Conservation (phyloP, 306 rosid species). For the Albizia julibrissin region DNA sequence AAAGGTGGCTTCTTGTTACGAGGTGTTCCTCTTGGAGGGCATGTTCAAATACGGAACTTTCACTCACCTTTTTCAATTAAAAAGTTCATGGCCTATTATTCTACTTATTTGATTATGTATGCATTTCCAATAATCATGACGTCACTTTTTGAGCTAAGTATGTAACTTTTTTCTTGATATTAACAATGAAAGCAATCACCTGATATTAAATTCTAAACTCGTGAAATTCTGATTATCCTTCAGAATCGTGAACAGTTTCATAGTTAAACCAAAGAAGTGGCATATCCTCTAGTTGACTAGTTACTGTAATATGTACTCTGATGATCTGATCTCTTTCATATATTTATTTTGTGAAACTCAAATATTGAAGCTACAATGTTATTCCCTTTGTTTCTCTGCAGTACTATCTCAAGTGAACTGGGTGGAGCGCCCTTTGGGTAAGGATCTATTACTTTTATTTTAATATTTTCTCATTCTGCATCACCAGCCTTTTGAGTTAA, state of each 20-base stretch:
- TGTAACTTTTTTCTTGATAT: background rate
- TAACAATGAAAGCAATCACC: background rate
- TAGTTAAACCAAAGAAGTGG: background rate
- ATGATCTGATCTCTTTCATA: background rate
- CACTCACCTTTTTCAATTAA: background rate
- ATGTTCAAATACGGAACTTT: background rate
- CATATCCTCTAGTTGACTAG: background rate
- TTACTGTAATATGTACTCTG: background rate
- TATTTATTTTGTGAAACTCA: background rate
- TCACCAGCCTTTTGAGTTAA: conserved; percentile 6
- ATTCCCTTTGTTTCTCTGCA: conserved; percentile 42
- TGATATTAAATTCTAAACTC: background rate
- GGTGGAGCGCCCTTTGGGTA: conserved; percentile 97
- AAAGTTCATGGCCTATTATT: background rate
- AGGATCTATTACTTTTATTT: conserved; percentile 22
- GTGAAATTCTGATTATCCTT: background rate
- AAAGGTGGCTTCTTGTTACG: background rate
- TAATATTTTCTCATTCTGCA: background rate
- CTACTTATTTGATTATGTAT: conserved; percentile 4
- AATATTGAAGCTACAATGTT: background rate
- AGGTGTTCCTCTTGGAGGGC: background rate
- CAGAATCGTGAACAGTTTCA: background rate
- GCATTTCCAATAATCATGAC: background rate
- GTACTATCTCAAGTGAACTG: conserved; percentile 80
- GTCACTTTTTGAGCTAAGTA: background rate